Evolutionary conservation across 139 green algal genomes (phyloP).

Genomic region (Desmodesmus armatus): DNA sequence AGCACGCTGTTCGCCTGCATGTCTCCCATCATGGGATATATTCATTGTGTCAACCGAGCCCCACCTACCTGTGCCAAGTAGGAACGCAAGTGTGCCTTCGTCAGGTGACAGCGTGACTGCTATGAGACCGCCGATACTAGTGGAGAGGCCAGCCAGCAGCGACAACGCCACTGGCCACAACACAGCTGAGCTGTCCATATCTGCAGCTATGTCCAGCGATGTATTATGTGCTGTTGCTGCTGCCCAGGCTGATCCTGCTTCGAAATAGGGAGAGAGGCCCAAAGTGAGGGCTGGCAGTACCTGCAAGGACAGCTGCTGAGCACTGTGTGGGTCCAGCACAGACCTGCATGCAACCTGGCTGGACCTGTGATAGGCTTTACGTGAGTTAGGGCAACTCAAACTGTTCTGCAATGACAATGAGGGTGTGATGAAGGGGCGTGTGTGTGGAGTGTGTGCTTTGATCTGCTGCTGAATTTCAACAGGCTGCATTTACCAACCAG

Average conservation of each 20-base stretch:
- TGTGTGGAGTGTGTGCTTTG: too few species aligned
- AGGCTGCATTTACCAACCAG: too few species aligned
- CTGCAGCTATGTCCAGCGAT: not conserved
- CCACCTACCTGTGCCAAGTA: not conserved
- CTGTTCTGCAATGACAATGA: too few species aligned
- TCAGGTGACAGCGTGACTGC: not conserved
- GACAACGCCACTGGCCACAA: constrained; percentile 10
- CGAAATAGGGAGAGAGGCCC: too few species aligned
- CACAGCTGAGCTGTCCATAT: not conserved
- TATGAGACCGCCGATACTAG: not conserved
- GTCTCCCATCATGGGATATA: too few species aligned
- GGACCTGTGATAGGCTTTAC: too few species aligned
- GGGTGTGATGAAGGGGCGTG: too few species aligned
- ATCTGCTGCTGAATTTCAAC: too few species aligned
- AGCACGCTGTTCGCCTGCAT: too few species aligned
- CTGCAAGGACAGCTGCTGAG: not conserved
- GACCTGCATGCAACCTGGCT: too few species aligned
- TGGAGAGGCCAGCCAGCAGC: not conserved
- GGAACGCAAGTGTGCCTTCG: not conserved
- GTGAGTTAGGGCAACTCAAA: too few species aligned
- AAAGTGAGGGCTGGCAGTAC: not conserved
- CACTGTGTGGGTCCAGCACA: not conserved
- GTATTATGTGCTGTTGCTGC: not conserved
- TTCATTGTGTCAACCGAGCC: too few species aligned
- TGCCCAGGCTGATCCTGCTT: not conserved